These are phyloP conservation scores for Skeletonema potamos DNA, from an alignment of 108 stramenopile species.

Conservation along the genomic window DNA sequence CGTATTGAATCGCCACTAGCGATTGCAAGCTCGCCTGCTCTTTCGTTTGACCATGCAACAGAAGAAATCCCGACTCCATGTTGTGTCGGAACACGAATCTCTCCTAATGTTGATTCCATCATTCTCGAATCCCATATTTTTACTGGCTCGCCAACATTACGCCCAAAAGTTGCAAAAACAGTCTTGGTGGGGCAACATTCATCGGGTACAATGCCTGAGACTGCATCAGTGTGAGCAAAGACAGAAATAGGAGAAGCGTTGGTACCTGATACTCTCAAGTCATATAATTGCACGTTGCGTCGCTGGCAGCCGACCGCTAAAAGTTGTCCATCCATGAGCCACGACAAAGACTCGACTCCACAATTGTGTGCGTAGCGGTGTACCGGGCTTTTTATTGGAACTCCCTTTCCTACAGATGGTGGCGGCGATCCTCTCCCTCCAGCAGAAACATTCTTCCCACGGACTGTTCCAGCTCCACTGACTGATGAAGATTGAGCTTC, in stretches of 20 bases:
- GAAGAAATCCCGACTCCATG: conserved; percentile 40
- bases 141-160: conserved; percentile 57
- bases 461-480: conserved; percentile 6
- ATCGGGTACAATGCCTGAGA: conserved; percentile 75
- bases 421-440: conserved; percentile 5
- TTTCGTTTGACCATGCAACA: conserved; percentile 47
- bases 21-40: conserved; percentile 50
- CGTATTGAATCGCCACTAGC: conserved; percentile 54
- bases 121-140: conserved; percentile 74
- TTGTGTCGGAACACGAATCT: conserved; percentile 41
- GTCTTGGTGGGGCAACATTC: conserved; percentile 27
- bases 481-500: conserved; percentile 30
- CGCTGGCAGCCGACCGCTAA: conserved; percentile 68
- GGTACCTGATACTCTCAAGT: conserved; percentile 61
- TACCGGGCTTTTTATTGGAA: conserved; percentile 39
- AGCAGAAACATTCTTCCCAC: background rate
- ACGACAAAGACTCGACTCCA: conserved; percentile 69
- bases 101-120: conserved; percentile 62
- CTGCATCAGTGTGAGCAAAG: conserved; percentile 65
- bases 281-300: conserved; percentile 62
- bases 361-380: conserved; percentile 54
- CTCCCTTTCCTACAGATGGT: conserved; percentile 15
- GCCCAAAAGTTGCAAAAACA: conserved; percentile 58
- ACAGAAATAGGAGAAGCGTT: conserved; percentile 62
- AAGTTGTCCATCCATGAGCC: conserved; percentile 65